These are phyloP conservation scores for Thelonectria blattea DNA, from an alignment of 2,329 filamentous ascomycete species.

Conservation along the genomic window DNA sequence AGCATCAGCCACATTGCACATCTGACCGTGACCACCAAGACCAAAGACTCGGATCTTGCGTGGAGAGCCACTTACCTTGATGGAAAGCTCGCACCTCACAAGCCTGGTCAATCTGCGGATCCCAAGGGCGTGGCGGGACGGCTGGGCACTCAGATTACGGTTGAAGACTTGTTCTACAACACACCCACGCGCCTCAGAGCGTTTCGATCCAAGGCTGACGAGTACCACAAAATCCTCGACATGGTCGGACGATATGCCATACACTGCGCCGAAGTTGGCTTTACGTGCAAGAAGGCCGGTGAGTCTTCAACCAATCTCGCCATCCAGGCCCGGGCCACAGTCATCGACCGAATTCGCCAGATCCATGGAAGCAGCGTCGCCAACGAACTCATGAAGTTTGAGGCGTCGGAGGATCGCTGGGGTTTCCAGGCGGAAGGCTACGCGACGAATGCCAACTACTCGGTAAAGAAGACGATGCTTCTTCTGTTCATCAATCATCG, in stretches of 20 bases:
- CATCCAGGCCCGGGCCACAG: conserved; percentile 74
- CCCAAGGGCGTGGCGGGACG: conserved; percentile 88
- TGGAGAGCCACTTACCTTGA: conserved; percentile 89
- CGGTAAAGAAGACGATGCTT: conserved; percentile 85
- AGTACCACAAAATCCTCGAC: conserved; percentile 97
- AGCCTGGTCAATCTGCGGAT: conserved; percentile 85
- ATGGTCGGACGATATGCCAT: conserved; percentile 92
- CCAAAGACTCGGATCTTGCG: conserved; percentile 83
- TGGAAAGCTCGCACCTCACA: conserved; percentile 80
- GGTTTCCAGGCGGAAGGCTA: conserved; percentile 84
- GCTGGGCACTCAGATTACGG: conserved; percentile 90
- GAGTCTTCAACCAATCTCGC: conserved; percentile 84
- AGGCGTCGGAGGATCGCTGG: conserved; percentile 74
- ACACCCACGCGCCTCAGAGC: conserved; percentile 86
- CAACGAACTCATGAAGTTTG: conserved; percentile 84
- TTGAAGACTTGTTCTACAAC: conserved; percentile 98
- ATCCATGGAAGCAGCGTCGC: conserved; percentile 85
- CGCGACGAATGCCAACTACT: conserved; percentile 93
- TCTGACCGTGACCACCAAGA: conserved; percentile 92
- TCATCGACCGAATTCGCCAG: conserved; percentile 84
- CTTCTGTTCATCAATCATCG: conserved; percentile 97
- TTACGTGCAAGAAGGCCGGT: conserved; percentile 96
- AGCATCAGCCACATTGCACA: conserved; percentile 99
- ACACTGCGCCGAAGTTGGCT: conserved; percentile 88
- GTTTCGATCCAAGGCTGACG: conserved; percentile 89